Evolutionary conservation across 2,329 filamentous ascomycete species (phyloP).

Genomic region (Aspergillus persii): DNA sequence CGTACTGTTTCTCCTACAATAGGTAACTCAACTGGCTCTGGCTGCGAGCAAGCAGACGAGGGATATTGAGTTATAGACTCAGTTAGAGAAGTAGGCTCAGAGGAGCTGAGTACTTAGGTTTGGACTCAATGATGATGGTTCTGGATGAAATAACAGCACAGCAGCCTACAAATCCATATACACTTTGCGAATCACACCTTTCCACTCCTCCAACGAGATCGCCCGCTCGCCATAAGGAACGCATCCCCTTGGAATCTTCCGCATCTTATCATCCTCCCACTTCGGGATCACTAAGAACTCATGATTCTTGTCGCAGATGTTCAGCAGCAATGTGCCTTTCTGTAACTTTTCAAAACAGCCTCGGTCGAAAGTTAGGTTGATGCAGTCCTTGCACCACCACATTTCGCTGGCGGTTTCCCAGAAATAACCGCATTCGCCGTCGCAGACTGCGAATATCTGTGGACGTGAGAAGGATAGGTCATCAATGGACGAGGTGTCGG

Average conservation of each 20-base stretch:
- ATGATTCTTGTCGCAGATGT: constrained; percentile 24
- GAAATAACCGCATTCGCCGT: constrained; percentile 13
- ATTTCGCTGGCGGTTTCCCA: constrained; percentile 27
- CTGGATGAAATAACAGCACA: too few species aligned
- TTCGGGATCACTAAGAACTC: constrained; percentile 23
- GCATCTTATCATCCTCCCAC: constrained; percentile 19
- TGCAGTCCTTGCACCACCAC: constrained; percentile 29
- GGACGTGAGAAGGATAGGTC: neutral
- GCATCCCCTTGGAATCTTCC: constrained; percentile 13
- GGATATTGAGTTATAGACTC: too few species aligned
- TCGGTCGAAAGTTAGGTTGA: constrained; percentile 23
- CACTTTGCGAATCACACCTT: constrained; percentile 15
- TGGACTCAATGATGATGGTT: too few species aligned
- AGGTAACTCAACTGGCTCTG: too few species aligned
- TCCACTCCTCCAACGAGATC: constrained; percentile 24
- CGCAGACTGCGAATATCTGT: constrained; percentile 10
- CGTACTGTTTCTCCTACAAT: too few species aligned
- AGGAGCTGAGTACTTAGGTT: too few species aligned
- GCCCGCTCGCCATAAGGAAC: constrained; percentile 23
- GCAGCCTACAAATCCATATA: constrained; percentile 11
- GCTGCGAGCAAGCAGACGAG: too few species aligned
- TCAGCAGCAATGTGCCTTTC: constrained; percentile 23
- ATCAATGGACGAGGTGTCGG: neutral
- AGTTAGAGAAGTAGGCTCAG: too few species aligned
- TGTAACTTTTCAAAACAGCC: constrained; percentile 20